phyloP scores from a whole-genome alignment of 2,329 filamentous ascomycete genomes.

The Capronia epimyces region DNA sequence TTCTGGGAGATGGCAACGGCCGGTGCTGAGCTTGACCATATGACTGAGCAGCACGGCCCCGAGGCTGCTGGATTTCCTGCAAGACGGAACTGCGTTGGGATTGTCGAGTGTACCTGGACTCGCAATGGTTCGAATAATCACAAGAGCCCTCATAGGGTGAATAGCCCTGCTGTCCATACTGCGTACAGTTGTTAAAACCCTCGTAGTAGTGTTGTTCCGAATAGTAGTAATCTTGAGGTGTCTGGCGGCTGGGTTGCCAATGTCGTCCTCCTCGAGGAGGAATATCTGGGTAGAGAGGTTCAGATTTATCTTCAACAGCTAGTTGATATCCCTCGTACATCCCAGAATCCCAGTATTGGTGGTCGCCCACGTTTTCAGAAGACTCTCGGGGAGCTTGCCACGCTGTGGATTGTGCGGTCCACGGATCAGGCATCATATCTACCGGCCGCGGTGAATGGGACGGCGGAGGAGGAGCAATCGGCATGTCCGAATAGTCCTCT shows the following conservation, averaged over 20 bases:
- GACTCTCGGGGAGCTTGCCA: constrained; percentile 22
- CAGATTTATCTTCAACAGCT: constrained; percentile 11
- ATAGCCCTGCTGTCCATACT: neutral
- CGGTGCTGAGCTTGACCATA: neutral
- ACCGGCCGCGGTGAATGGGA: constrained; percentile 27
- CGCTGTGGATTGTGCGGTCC: constrained; percentile 21
- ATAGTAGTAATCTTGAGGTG: constrained; percentile 2
- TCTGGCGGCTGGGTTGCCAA: neutral
- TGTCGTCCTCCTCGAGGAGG: constrained; percentile 9
- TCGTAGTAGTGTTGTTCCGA: constrained; percentile 6
- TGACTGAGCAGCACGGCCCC: neutral
- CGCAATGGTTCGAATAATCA: neutral
- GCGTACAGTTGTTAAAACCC: neutral
- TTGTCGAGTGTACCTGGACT: constrained; percentile 5
- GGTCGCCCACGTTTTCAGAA: constrained; percentile 10
- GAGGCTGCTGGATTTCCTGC: constrained; percentile 1
- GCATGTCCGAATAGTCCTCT: constrained; percentile 6
- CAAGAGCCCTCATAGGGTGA: neutral
- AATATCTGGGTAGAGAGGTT: constrained; percentile 19
- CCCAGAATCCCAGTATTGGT: constrained; percentile 7
- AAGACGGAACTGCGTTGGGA: neutral
- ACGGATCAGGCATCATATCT: constrained; percentile 22
- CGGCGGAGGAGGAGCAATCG: constrained; percentile 25
- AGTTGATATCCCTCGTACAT: constrained; percentile 3
- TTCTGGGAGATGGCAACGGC: constrained; percentile 4